Evolutionary conservation across 176 grass and related monocot species (phyloP).

Genomic region (Oryza officinalis): DNA sequence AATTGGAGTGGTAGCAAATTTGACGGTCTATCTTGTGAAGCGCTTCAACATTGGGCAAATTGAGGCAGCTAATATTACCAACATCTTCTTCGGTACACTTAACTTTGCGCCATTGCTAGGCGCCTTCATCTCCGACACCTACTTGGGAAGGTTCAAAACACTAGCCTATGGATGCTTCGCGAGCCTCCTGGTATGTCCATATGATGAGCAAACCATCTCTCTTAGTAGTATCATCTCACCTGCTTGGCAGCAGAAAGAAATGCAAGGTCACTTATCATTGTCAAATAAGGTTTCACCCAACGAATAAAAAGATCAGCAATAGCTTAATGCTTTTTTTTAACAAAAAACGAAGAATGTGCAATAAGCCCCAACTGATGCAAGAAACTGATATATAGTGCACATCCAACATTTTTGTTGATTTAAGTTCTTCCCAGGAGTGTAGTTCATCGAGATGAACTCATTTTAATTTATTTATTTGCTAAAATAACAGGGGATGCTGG

Average conservation of each 20-base stretch:
- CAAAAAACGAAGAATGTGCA: neutral
- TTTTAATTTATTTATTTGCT: slow-evolving; percentile 14
- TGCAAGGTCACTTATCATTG: neutral
- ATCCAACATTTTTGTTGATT: neutral
- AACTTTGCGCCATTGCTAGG: slow-evolving; percentile 51
- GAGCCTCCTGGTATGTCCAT: slow-evolving; percentile 38
- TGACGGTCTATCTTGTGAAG: slow-evolving; percentile 50
- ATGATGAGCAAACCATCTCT: neutral
- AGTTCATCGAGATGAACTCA: neutral
- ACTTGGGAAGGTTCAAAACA: slow-evolving; percentile 53
- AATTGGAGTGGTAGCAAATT: slow-evolving; percentile 45
- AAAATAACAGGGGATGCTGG: slow-evolving; percentile 41
- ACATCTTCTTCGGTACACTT: slow-evolving; percentile 41
- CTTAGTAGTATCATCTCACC: neutral
- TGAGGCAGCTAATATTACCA: slow-evolving; percentile 42
- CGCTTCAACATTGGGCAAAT: slow-evolving; percentile 42
- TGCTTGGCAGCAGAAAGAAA: slow-evolving; percentile 12
- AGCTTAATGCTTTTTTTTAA: neutral
- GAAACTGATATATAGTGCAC: slow-evolving; percentile 1
- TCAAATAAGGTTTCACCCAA: neutral
- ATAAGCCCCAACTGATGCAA: neutral
- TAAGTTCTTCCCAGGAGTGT: slow-evolving; percentile 15
- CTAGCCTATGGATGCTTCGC: slow-evolving; percentile 43
- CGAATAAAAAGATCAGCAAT: neutral
- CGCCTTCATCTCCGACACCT: slow-evolving; percentile 52